Conservation (phyloP, 2,329 filamentous ascomycete genomes). For the Neonectria hederae region DNA sequence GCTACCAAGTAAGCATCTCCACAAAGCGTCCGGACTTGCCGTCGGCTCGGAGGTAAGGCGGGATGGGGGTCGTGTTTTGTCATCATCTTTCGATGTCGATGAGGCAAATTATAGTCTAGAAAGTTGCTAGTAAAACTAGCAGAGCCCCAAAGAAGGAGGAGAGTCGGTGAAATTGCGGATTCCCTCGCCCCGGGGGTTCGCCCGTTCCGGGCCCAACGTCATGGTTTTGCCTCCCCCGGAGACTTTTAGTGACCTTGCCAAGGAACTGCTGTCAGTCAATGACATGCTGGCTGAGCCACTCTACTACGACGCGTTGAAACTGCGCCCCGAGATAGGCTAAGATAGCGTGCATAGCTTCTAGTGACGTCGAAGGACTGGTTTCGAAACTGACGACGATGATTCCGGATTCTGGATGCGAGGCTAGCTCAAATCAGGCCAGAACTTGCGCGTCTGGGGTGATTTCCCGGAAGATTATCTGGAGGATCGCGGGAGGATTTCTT, state of each 20-base stretch:
- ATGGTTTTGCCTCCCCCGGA: neutral
- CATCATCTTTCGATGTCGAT: slow-evolving; percentile 17
- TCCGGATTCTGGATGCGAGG: neutral
- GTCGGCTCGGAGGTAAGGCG: neutral
- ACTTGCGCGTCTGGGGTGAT: neutral
- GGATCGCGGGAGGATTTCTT: neutral
- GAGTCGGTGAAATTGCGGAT: slow-evolving; percentile 13
- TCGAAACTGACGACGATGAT: neutral
- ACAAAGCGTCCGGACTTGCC: neutral
- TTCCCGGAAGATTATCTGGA: slow-evolving; percentile 5
- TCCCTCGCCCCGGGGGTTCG: neutral
- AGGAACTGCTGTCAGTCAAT: neutral
- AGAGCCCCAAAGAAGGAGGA: neutral
- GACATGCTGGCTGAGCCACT: slow-evolving; percentile 11
- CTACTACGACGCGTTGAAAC: slow-evolving; percentile 7
- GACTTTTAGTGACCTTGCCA: neutral
- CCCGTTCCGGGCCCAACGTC: neutral
- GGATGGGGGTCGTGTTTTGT: neutral
- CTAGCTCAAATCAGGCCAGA: neutral
- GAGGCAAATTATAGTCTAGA: slow-evolving; percentile 2
- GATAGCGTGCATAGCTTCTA: neutral
- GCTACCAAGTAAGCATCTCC: neutral
- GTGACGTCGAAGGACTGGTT: neutral
- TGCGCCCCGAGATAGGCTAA: neutral
- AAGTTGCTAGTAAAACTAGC: neutral